Conservation (phyloP, 2,329 filamentous ascomycete genomes). For the Exophiala sp. region DNA sequence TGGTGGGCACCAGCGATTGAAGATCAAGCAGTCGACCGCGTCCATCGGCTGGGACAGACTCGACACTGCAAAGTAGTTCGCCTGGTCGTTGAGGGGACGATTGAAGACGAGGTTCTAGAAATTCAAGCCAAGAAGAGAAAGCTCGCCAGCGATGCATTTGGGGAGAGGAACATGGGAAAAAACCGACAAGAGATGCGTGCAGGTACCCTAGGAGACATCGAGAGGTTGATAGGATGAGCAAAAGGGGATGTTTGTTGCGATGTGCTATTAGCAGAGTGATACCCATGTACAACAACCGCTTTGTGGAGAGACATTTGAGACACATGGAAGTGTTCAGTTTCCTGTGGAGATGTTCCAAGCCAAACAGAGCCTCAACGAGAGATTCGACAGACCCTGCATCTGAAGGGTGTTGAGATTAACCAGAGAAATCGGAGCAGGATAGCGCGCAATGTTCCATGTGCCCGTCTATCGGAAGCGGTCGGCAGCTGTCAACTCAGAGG, state of each 20-base stretch:
- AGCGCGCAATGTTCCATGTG: not conserved
- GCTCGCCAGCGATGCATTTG: conserved; percentile 71
- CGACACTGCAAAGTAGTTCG: conserved; percentile 72
- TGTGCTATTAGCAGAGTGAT: not conserved
- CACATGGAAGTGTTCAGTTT: too few relatives aligned
- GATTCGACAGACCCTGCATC: conserved; percentile 2
- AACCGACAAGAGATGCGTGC: conserved; percentile 31
- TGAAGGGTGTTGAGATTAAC: not conserved
- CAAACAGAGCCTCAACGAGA: not conserved
- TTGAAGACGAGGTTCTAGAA: conserved; percentile 74
- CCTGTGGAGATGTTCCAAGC: too few relatives aligned
- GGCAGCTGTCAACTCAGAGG: not conserved
- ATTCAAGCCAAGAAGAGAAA: conserved; percentile 74
- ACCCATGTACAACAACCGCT: not conserved
- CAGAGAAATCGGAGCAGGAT: not conserved
- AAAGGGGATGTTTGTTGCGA: not conserved
- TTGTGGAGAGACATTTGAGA: not conserved
- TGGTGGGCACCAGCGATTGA: conserved; percentile 95
- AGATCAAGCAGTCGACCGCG: conserved; percentile 82
- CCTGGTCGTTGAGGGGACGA: conserved; percentile 69
- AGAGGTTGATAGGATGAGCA: conserved; percentile 25
- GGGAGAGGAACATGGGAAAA: conserved; percentile 53
- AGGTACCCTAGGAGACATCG: conserved; percentile 31
- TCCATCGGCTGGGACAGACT: conserved; percentile 78
- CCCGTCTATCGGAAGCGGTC: not conserved